Percentiles rank a stretch among this genome's conserved stretches.
Conservation (phyloP, 768 basidiomycete species). For the Udeniomyces megalosporus region DNA sequence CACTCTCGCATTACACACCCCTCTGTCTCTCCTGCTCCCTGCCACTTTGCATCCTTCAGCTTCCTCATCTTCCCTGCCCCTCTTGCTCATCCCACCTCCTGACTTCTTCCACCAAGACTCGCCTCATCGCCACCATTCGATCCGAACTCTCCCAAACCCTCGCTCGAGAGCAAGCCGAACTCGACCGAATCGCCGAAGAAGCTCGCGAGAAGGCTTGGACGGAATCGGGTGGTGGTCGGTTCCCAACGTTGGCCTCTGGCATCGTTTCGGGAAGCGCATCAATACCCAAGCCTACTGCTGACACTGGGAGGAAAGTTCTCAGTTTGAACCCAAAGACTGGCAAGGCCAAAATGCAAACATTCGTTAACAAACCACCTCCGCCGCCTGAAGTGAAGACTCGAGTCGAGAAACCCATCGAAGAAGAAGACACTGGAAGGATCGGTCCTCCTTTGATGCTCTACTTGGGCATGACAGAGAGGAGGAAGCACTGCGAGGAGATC, state of each 20-base stretch:
- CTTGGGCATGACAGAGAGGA: background rate
- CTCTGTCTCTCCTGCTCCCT: conserved; percentile 12
- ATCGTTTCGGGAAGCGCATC: background rate
- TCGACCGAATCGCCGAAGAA: background rate
- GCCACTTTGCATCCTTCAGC: conserved; percentile 13
- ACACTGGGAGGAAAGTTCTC: conserved; percentile 8
- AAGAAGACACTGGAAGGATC: background rate
- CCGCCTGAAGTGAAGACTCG: background rate
- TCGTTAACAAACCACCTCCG: conserved; percentile 1
- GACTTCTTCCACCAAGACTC: background rate
- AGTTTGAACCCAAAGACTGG: conserved; percentile 15
- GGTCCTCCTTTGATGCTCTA: background rate
- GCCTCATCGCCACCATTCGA: background rate
- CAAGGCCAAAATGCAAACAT: conserved; percentile 8
- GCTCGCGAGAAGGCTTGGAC: conserved; percentile 8
- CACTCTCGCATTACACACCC: conserved; percentile 3
- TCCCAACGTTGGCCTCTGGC: conserved; percentile 3
- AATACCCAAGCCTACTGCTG: background rate
- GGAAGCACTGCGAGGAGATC: background rate
- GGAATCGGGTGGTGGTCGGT: conserved; percentile 8
- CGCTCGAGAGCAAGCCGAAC: conserved; percentile 1
- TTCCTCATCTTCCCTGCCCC: conserved; percentile 11
- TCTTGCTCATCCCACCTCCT: conserved; percentile 12
- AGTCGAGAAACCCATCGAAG: background rate
- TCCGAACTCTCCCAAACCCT: background rate